Conservation (phyloP, 1,284 basidiomycete species). For the Marasmius sp. region DNA sequence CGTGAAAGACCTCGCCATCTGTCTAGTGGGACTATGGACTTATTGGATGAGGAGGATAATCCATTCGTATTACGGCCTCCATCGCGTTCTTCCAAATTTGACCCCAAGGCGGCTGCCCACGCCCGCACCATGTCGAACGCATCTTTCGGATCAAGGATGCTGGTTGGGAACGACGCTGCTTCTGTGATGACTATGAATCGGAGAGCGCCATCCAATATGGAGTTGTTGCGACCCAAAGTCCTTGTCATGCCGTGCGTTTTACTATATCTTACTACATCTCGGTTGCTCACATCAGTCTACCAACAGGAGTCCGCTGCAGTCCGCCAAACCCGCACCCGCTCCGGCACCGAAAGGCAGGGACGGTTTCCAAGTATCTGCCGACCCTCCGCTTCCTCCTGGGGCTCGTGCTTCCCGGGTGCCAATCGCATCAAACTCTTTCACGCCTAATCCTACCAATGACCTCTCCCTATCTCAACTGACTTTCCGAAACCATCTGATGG, state of each 20-base stretch:
- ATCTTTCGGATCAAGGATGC: slow-evolving; percentile 61
- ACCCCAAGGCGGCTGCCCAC: slow-evolving; percentile 61
- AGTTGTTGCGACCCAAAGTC: slow-evolving; percentile 77
- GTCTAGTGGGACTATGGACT: slow-evolving; percentile 39
- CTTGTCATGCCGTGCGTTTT: slow-evolving; percentile 67
- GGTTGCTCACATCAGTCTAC: not conserved
- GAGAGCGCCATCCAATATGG: slow-evolving; percentile 69
- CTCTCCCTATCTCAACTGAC: slow-evolving; percentile 76
- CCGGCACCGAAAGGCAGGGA: slow-evolving; percentile 38
- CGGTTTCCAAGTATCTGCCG: slow-evolving; percentile 62
- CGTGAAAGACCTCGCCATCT: slow-evolving; percentile 26
- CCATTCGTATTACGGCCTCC: slow-evolving; percentile 62
- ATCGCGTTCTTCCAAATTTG: slow-evolving; percentile 66
- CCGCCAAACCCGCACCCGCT: slow-evolving; percentile 31
- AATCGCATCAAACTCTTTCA: slow-evolving; percentile 67
- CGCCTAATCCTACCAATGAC: slow-evolving; percentile 71
- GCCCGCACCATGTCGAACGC: slow-evolving; percentile 65
- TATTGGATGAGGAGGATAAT: slow-evolving; percentile 46
- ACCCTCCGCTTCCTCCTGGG: slow-evolving; percentile 68
- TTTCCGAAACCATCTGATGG: slow-evolving; percentile 72
- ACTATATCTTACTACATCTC: not conserved
- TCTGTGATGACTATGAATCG: slow-evolving; percentile 36
- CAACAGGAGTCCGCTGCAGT: slow-evolving; percentile 62
- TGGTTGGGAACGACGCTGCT: slow-evolving; percentile 56
- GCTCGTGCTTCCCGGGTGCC: slow-evolving; percentile 57